Evolutionary conservation across 139 green algal species (phyloP), one percentile per base, ranked within the genome.

Genomic region (Micractinium sp.): DNA sequence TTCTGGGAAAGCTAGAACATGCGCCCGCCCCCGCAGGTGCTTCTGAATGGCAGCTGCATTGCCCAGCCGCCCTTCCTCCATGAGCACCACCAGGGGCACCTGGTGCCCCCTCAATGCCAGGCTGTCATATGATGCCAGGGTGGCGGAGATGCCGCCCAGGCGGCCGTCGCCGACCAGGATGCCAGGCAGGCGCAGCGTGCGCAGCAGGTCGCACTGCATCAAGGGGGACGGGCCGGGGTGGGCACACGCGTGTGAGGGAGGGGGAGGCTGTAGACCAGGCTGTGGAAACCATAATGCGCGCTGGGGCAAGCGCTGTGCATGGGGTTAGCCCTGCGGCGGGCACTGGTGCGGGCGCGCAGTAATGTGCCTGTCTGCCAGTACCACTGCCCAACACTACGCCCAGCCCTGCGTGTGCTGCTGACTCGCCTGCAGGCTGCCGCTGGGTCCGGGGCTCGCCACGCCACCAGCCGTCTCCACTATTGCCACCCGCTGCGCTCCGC

Each of bases 381-480:
- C n/a, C 76, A 27, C 33, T 60, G 76, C 76, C 35, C 69, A 76
- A 18, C 3, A 39, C 39, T 18, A 89, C 56, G 66, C 20, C 16
- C n/a, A 39, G 13, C 22, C 76, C 35, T 38, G 56, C 16, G 61
- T 3, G 13, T 41, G 14, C 41, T 9, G 35, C 80, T 33, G 27
- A n/a, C 75, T 56, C 75, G 96, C 96, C 94, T 98, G 94, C 35
- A 99, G 86, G 3, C 33, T 91, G 19, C 98, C 97, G 27, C 94
- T 97, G 3, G 98, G 97, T 1, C 85, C 93, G 20, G 98, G 98
- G 87, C 94, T 98, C 1, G 92, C 93, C 69, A 98, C 95, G 0
- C 98, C 98, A 0, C 98, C 98, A 0, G 98, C 98, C 25, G 95
- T 99, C 92, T 99, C 98, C 33, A 99, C 89, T 36, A 99, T 84